Base-by-base conservation (phyloP, 164 flowering plant genomes). In the Macadamia tetraphylla region DNA sequence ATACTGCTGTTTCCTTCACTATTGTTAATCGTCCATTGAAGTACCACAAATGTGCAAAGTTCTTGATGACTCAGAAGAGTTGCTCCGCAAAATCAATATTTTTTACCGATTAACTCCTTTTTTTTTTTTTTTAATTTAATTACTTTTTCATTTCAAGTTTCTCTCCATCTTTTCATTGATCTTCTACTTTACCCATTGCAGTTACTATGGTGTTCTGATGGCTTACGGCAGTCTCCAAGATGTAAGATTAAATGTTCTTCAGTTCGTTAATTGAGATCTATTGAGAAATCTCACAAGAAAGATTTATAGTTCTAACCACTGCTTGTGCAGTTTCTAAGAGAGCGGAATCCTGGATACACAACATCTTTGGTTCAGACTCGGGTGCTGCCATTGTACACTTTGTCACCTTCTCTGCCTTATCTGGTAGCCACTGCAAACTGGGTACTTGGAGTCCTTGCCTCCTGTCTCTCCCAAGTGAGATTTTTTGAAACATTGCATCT, bases 181-280 rank as follows among this genome's bases (percentile, higher is more conserved):
- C 17, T 67, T 58, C 57, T 63, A 6, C 60, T 66, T 64, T 49
- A 8, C 29, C 29, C 35, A 7, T 81, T 60, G 69, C 89, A 91
- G 97, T 67, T 91, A 91, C 58, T 88, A 76, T 79, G 92, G 92
- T 53, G 97, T 91, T 69, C 78, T 88, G 63, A 86, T 88, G 89
- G 97, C 90, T 53, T 91, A 82, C 75, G 94, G 92, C 30, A 82
- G 89, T 62, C 81, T 91, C 55, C 85, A 81, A 81, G 92, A 88
- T 73, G 97, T 91, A 78, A 81, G 42, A 67, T 71, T 55, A 70
- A 13, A 35, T 18, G 66, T 46, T 63, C 48, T 31, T 67, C 58
- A 44, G 17, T 52, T 70, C 49, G n/a, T 23, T 63, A 63, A 12
- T 43, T 75, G 6, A 60, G 66, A 14, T 75, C 35, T 43, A 66